Percentiles rank a stretch among this genome's conserved stretches.
Conservation (phyloP, 2,329 filamentous ascomycete genomes). For the Spiromastix sp. region DNA sequence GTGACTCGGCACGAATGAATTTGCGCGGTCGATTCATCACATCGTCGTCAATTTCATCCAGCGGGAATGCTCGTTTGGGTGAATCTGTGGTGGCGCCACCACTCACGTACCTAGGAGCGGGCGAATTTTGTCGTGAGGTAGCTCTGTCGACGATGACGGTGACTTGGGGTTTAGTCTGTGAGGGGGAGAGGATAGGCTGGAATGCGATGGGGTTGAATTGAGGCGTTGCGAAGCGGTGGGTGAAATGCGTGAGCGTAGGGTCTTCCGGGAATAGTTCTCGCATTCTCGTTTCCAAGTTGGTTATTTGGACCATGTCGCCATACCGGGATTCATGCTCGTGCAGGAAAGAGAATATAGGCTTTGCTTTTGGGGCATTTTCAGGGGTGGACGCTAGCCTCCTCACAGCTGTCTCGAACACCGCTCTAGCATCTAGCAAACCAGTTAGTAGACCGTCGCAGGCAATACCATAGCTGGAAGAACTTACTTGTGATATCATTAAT, state of each 20-base stretch:
- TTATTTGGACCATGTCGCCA: constrained; percentile 82
- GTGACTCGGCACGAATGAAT: constrained; percentile 78
- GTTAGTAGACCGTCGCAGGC: constrained; percentile 7
- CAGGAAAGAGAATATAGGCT: constrained; percentile 80
- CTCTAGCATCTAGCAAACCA: constrained; percentile 62
- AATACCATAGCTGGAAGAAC: constrained; percentile 24
- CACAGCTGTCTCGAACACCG: constrained; percentile 91
- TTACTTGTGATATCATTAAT: constrained; percentile 89
- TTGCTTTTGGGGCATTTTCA: constrained; percentile 63
- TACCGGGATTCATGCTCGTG: constrained; percentile 93
- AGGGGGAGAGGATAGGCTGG: constrained; percentile 74
- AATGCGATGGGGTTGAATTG: constrained; percentile 73
- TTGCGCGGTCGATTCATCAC: constrained; percentile 65
- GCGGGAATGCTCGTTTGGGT: constrained; percentile 48
- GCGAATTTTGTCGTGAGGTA: constrained; percentile 24
- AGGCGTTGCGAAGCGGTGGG: constrained; percentile 60
- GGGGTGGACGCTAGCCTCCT: constrained; percentile 69
- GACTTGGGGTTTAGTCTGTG: constrained; percentile 57
- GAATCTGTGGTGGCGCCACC: constrained; percentile 27
- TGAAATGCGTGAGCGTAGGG: constrained; percentile 63
- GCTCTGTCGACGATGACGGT: constrained; percentile 15
- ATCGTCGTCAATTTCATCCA: constrained; percentile 62
- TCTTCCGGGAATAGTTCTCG: constrained; percentile 86
- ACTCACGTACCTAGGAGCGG: constrained; percentile 21
- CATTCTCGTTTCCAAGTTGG: constrained; percentile 87